phyloP scores from a whole-genome alignment of 2,329 filamentous ascomycete species.

The Fusarium begoniae region DNA sequence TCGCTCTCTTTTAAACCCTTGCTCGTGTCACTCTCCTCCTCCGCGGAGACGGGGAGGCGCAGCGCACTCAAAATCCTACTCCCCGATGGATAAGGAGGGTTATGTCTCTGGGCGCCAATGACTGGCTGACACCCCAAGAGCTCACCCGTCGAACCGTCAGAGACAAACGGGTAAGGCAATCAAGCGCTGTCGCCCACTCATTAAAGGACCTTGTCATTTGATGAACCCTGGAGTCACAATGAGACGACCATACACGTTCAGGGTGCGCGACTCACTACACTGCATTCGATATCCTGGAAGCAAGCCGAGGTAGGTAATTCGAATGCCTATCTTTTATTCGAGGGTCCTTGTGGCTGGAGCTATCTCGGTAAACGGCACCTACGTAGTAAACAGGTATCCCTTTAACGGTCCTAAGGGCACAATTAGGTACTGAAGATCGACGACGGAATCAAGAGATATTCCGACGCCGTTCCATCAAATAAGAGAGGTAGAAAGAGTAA shows the following conservation, averaged over 20 bases:
- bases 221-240: neutral
- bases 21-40: neutral
- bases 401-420: no score
- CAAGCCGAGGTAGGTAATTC: conserved; percentile 1
- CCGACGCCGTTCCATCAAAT: no score
- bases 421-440: no score
- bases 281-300: neutral
- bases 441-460: no score
- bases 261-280: neutral
- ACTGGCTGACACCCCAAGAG: conserved; percentile 9
- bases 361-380: conserved; percentile 12
- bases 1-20: neutral
- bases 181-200: conserved; percentile 4
- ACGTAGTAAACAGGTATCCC: neutral
- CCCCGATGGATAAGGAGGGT: neutral
- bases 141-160: conserved; percentile 7
- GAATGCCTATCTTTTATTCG: conserved; percentile 8
- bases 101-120: conserved; percentile 15
- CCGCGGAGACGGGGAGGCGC: neutral
- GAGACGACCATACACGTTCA: neutral
- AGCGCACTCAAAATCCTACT: conserved; percentile 1
- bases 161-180: conserved; percentile 16
- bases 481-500: no score
- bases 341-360: neutral
- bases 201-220: neutral